phyloP scores from a whole-genome alignment of 306 rosid genomes.

The Lupinus albus region DNA sequence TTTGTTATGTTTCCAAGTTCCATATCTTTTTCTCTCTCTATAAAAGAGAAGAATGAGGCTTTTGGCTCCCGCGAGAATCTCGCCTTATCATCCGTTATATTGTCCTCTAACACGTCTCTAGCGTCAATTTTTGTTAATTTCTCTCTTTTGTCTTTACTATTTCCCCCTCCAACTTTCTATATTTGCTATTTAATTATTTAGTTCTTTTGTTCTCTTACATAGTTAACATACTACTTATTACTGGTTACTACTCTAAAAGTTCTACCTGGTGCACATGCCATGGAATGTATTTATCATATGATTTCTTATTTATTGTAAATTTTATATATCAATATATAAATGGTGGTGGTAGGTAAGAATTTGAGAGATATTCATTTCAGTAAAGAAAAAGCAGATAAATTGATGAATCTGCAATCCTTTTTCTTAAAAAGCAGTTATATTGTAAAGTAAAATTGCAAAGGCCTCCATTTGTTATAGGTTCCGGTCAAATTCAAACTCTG shows the following conservation, averaged over 20 bases:
- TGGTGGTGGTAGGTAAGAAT: slow-evolving; percentile 33
- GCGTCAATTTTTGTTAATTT: slow-evolving; percentile 39
- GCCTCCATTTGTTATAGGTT: not conserved
- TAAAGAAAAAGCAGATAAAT: not conserved
- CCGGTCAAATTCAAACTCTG: not conserved
- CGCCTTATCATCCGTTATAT: slow-evolving; percentile 60
- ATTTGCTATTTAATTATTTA: not conserved
- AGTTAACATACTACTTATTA: not conserved
- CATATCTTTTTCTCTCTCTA: slow-evolving; percentile 19
- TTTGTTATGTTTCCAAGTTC: slow-evolving; percentile 41
- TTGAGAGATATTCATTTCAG: not conserved
- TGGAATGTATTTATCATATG: not conserved
- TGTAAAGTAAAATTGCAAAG: not conserved
- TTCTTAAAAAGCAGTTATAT: not conserved
- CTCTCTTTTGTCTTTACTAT: slow-evolving; percentile 45
- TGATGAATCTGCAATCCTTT: not conserved
- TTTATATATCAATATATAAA: not conserved
- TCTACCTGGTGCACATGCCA: not conserved
- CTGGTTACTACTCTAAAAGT: not conserved
- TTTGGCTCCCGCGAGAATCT: slow-evolving; percentile 70
- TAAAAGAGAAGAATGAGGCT: slow-evolving; percentile 41
- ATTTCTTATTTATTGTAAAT: not conserved
- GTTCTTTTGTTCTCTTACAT: slow-evolving; percentile 31
- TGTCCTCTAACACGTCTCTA: slow-evolving; percentile 39
- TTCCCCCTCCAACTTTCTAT: not conserved